Base-by-base conservation (phyloP, 2,329 filamentous ascomycete species). In the Botrytis tulipae region DNA sequence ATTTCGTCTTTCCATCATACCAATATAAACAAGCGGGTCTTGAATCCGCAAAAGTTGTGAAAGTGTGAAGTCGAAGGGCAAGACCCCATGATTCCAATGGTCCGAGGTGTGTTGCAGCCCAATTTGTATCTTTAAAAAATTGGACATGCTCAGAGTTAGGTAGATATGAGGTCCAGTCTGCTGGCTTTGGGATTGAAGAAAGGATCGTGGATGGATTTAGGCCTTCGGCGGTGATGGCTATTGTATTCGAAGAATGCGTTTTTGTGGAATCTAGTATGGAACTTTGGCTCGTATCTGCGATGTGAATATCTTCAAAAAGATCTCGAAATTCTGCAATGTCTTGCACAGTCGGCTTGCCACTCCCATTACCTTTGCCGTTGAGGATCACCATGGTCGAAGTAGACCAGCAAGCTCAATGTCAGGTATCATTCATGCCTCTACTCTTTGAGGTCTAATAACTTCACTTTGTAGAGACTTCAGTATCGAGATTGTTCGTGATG, bases 1-100 rank as follows among this genome's bases (percentile, higher is more conserved):
- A 10, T 29, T 61, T 40, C 8, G 18, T 37, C 25, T 29, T 42
- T 25, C 25, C 10, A 18, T 75, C 74, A 46, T 74, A 78, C 78
- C 78, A 79, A 67, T 78, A 78, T 29, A 79, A 51, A 67, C 73
- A 75, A 4, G 74, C 74, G 3, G 78, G 74, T 40, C 71, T 73
- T 3, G 78, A 77, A 70, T 80, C 78, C 25, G 78, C 74, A 14
- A 80, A 75, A 4, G 77, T 63, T 5, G 73, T 78, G 20, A 73
- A 77, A 5, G 73, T 75, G 44, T 79, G 74, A 20, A 79, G 48
- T 14, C 77, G 73, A 35, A 80, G 71, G 3, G 76, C 74, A 46
- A 74, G 40, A 10, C 73, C 37, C 78, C 78, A 80, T 46, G 37
- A 63, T 29, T 70, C 60, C 20, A 78, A 61, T n/a, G 76, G 75